Evolutionary conservation across 345 rosid species (phyloP).

Genomic region (Linum tenue): DNA sequence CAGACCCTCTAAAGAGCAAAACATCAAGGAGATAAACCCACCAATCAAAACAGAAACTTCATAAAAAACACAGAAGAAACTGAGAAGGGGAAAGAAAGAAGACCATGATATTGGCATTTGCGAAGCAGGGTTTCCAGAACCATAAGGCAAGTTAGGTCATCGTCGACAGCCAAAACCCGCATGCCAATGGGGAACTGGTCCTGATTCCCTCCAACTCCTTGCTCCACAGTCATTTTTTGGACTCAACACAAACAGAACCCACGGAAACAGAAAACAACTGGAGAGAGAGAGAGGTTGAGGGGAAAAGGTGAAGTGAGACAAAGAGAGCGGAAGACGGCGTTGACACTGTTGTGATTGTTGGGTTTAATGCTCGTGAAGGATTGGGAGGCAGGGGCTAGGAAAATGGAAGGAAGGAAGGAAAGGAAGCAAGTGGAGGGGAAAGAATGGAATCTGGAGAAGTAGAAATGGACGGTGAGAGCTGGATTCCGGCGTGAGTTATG

Average conservation of each 20-base stretch:
- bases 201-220: slow-evolving; percentile 16
- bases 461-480: neutral
- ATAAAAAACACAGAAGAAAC: slow-evolving; percentile 1
- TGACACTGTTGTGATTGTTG: neutral
- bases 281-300: neutral
- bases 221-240: slow-evolving; percentile 41
- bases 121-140: slow-evolving; percentile 52
- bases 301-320: neutral
- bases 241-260: too few species aligned
- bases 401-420: slow-evolving; percentile 7
- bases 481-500: neutral
- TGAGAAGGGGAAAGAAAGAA: neutral
- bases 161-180: slow-evolving; percentile 81
- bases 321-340: neutral
- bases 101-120: slow-evolving; percentile 57
- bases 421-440: neutral
- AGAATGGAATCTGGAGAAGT: neutral
- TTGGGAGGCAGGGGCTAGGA: neutral
- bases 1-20: too few species aligned
- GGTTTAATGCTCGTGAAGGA: slow-evolving; percentile 1
- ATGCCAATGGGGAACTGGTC: slow-evolving; percentile 67
- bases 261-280: too few species aligned
- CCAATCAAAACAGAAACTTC: neutral
- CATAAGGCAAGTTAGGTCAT: slow-evolving; percentile 60
- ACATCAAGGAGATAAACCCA: neutral